These are phyloP conservation scores for Nemania serpens DNA, from an alignment of 2,329 filamentous ascomycete genomes.

Conservation along the genomic window DNA sequence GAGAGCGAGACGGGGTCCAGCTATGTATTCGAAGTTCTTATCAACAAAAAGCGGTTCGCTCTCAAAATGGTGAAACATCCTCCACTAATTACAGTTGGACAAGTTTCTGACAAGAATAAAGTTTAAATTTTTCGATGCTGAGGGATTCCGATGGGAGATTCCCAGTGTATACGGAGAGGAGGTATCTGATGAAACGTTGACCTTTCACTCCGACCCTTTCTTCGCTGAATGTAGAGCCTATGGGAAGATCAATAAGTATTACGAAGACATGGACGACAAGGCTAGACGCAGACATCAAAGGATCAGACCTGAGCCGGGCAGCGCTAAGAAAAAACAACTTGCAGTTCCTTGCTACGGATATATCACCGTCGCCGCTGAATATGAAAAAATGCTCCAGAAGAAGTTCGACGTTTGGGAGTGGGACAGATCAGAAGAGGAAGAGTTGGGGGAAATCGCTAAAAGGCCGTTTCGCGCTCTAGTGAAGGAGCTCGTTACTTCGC, in stretches of 20 bases:
- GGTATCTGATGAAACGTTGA: background rate
- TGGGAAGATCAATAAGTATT: constrained; percentile 4
- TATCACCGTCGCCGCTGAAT: background rate
- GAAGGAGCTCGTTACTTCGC: constrained; percentile 3
- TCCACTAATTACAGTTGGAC: background rate
- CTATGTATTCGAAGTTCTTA: constrained; percentile 11
- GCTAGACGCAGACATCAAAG: background rate
- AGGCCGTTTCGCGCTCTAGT: constrained; percentile 10
- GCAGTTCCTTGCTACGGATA: constrained; percentile 16
- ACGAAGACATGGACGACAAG: background rate
- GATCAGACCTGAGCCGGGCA: background rate
- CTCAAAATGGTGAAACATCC: constrained; percentile 3
- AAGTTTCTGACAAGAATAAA: background rate
- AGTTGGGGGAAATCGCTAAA: background rate
- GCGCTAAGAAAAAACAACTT: background rate
- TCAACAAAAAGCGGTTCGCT: constrained; percentile 9
- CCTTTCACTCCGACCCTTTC: constrained; percentile 14
- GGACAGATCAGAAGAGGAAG: constrained; percentile 4
- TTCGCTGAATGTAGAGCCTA: constrained; percentile 19
- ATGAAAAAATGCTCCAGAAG: background rate
- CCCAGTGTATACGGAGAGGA: background rate
- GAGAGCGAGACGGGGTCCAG: background rate
- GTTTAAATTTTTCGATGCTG: constrained; percentile 10
- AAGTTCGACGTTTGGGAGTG: background rate
- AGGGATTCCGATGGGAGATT: constrained; percentile 7